Base-by-base conservation (phyloP, 164 flowering plant genomes). In the Cinnamomum chago region DNA sequence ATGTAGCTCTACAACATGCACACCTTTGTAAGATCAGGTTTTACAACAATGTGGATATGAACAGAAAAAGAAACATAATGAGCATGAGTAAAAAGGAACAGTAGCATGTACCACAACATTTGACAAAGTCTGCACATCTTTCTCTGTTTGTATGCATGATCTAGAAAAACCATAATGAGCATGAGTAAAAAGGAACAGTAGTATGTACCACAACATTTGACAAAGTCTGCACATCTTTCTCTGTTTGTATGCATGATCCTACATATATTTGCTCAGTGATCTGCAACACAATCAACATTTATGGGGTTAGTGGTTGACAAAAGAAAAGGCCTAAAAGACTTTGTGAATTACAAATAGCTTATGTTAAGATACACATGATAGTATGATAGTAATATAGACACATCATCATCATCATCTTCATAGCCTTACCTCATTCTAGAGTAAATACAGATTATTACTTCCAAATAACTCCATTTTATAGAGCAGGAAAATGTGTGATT, bases 221-320 rank as follows among this genome's bases (percentile, higher is more conserved):
- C 79, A 90, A 73, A 70, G 84, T 83, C 74, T 90, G 86, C 58
- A 92, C 91, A 82, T 92, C 96, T 73, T 81, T 83, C 79, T 86
- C 91, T 71, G 85, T 85, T 78, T 95, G 97, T 80, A 95, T 88
- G 72, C 97, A 94, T 71, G 98, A 94, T 52, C 98, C 97, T 14
- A 92, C 90, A 74, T 87, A 91, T 82, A 95, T 86, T 75, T 95
- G 97, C 84, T 95, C 98, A 7, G 98, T 94, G 62, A 95, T 87
- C 98, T 95, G 79, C 65, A 76, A 62, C 71, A 82, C 55, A 71
- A 80, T 11, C 35, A 77, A 75, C 68, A 74, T 65, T 47, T 5
- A 24, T 11, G n/a, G 22, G 30, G 28, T 66, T 25, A 66, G 69
- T 30, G 17, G 2, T 28, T 25, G n/a, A 66, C n/a, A 20, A 66